Conservation (phyloP, 1,284 basidiomycete species). For the Leccinum subrobustum region DNA sequence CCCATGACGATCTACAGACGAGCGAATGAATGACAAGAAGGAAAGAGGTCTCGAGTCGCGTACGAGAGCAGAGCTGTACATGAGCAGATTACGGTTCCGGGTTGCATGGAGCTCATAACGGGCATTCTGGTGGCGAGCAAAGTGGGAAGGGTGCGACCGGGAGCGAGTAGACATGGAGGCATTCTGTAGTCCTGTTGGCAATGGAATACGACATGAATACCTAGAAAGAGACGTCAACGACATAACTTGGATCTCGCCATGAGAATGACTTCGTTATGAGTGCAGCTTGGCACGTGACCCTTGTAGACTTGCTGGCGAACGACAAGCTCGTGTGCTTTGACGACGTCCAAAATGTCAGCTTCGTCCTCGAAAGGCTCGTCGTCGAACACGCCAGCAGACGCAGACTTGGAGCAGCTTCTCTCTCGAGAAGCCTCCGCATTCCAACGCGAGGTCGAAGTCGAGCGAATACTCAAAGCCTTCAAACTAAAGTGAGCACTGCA, state of each 20-base stretch:
- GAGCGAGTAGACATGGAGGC: constrained; percentile 14
- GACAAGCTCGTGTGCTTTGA: not conserved
- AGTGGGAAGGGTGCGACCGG: not conserved
- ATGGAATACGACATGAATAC: not conserved
- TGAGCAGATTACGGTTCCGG: constrained; percentile 71
- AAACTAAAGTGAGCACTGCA: constrained; percentile 69
- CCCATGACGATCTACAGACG: constrained; percentile 68
- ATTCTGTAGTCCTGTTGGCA: not conserved
- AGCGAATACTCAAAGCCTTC: constrained; percentile 81
- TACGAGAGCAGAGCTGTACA: constrained; percentile 81
- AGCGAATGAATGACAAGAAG: constrained; percentile 3
- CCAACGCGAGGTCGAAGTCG: constrained; percentile 81
- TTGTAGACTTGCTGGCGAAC: not conserved
- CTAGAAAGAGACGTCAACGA: not conserved
- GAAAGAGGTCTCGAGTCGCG: constrained; percentile 27
- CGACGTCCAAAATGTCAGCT: constrained; percentile 3
- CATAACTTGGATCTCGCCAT: not conserved
- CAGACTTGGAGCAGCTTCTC: constrained; percentile 71
- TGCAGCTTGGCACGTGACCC: constrained; percentile 20
- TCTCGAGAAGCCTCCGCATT: constrained; percentile 79
- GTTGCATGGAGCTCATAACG: constrained; percentile 41
- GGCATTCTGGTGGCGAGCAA: constrained; percentile 25
- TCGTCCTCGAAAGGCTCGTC: constrained; percentile 15
- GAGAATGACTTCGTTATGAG: not conserved
- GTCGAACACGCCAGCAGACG: constrained; percentile 30